phyloP scores from a whole-genome alignment of 2,329 filamentous ascomycete genomes.

The Colletotrichum orbiculare region DNA sequence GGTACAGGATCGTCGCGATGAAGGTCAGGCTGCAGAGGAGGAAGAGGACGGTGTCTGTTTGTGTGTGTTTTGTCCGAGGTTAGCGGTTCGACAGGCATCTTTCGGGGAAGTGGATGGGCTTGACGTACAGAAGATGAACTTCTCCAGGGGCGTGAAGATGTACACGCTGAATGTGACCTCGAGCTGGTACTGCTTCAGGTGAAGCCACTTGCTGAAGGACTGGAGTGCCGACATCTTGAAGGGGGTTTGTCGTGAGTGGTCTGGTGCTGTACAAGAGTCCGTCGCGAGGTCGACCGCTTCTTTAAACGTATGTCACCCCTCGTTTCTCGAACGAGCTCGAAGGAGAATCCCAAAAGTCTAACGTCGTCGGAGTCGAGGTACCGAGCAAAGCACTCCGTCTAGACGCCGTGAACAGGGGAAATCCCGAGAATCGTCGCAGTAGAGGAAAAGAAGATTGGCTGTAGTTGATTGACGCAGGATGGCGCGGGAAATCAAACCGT shows the following conservation, averaged over 20 bases:
- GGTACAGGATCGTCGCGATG: slow-evolving; percentile 90
- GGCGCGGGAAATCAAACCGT: too few relatives aligned
- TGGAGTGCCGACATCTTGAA: slow-evolving; percentile 52
- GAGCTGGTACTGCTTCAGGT: slow-evolving; percentile 97
- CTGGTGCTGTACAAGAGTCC: too few relatives aligned
- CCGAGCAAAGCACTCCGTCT: too few relatives aligned
- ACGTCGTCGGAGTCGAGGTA: too few relatives aligned
- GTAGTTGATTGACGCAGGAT: background rate
- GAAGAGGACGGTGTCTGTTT: slow-evolving; percentile 87
- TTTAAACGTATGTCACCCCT: too few relatives aligned
- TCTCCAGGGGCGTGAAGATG: slow-evolving; percentile 96
- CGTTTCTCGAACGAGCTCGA: background rate
- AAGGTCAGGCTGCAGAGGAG: slow-evolving; percentile 87
- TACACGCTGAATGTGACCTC: slow-evolving; percentile 97
- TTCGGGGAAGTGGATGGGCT: slow-evolving; percentile 9
- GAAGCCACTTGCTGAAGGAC: slow-evolving; percentile 82
- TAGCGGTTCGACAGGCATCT: background rate
- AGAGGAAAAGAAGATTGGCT: background rate
- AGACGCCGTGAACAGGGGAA: slow-evolving; percentile 7
- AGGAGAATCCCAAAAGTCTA: too few relatives aligned
- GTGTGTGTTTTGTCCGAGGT: slow-evolving; percentile 70
- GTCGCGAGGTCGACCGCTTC: too few relatives aligned
- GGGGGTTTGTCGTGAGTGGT: background rate
- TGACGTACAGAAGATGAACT: slow-evolving; percentile 92
- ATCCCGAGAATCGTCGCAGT: too few relatives aligned